A percentile compares a stretch with the other conserved stretches of the same genome.
phyloP scores from a whole-genome alignment of 1,139 yeast genomes.

The Geotrichum cucujoidarum region DNA sequence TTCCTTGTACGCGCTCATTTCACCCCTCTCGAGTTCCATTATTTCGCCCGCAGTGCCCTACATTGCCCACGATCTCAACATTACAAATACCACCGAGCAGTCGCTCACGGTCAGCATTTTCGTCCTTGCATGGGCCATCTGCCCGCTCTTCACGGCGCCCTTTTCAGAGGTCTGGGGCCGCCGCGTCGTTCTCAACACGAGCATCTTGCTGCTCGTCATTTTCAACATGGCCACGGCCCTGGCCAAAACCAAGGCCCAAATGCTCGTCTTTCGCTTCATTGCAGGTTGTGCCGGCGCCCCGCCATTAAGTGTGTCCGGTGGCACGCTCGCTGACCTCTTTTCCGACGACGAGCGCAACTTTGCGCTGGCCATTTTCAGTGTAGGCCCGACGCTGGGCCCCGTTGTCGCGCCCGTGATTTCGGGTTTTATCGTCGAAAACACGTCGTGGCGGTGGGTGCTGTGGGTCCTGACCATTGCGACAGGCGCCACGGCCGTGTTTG shows the following conservation, averaged over 20 bases:
- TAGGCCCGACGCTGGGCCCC: conserved; percentile 62
- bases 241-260: conserved; percentile 48
- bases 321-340: conserved; percentile 60
- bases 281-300: conserved; percentile 67
- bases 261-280: conserved; percentile 53
- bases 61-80: conserved; percentile 44
- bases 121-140: conserved; percentile 59
- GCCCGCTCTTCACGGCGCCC: conserved; percentile 59
- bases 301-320: conserved; percentile 67
- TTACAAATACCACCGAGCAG: conserved; percentile 40
- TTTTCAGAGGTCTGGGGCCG: conserved; percentile 58
- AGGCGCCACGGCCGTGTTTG: conserved; percentile 45
- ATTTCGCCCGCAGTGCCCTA: conserved; percentile 52
- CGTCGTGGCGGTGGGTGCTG: conserved; percentile 57
- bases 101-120: conserved; percentile 54
- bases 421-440: conserved; percentile 49
- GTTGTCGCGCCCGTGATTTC: conserved; percentile 56
- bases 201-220: conserved; percentile 48
- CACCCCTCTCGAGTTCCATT: conserved; percentile 58
- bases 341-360: conserved; percentile 47
- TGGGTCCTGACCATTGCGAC: conserved; percentile 55
- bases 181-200: conserved; percentile 45
- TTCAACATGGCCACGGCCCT: conserved; percentile 59
- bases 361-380: conserved; percentile 56
- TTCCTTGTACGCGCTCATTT: conserved; percentile 48